Evolutionary conservation across 2,329 filamentous ascomycete species (phyloP).

Genomic region (Exophiala calicioides): DNA sequence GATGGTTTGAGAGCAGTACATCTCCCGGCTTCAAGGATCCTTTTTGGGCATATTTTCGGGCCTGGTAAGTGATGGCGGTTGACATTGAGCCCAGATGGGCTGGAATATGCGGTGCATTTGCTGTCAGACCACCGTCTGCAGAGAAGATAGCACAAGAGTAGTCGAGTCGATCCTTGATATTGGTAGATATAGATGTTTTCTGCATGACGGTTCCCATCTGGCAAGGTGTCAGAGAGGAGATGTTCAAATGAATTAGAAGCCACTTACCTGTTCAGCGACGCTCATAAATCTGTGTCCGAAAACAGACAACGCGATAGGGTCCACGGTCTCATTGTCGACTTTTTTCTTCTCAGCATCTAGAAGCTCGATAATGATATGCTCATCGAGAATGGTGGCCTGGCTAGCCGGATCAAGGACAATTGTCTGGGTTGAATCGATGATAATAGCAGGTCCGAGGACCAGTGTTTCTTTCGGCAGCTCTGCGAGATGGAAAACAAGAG

Average conservation of each 20-base stretch:
- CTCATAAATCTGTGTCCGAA: slow-evolving; percentile 84
- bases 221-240: too few relatives aligned
- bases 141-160: slow-evolving; percentile 84
- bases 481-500: slow-evolving; percentile 39
- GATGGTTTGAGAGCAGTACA: slow-evolving; percentile 77
- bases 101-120: slow-evolving; percentile 71
- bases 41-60: slow-evolving; percentile 69
- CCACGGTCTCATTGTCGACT: slow-evolving; percentile 59
- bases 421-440: slow-evolving; percentile 48
- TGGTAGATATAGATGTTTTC: slow-evolving; percentile 77
- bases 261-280: slow-evolving; percentile 79
- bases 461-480: slow-evolving; percentile 37
- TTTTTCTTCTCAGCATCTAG: slow-evolving; percentile 39
- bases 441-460: slow-evolving; percentile 32
- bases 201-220: slow-evolving; percentile 77
- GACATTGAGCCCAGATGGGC: slow-evolving; percentile 83
- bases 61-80: slow-evolving; percentile 77
- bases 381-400: slow-evolving; percentile 38
- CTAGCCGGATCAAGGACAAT: slow-evolving; percentile 44
- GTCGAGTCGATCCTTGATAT: slow-evolving; percentile 77
- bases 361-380: slow-evolving; percentile 40
- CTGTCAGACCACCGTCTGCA: slow-evolving; percentile 69
- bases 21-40: slow-evolving; percentile 73
- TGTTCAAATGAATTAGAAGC: too few relatives aligned
- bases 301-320: slow-evolving; percentile 75